Conservation (phyloP, 192 early-diverging fungal species). For the Mortierella antarctica region DNA sequence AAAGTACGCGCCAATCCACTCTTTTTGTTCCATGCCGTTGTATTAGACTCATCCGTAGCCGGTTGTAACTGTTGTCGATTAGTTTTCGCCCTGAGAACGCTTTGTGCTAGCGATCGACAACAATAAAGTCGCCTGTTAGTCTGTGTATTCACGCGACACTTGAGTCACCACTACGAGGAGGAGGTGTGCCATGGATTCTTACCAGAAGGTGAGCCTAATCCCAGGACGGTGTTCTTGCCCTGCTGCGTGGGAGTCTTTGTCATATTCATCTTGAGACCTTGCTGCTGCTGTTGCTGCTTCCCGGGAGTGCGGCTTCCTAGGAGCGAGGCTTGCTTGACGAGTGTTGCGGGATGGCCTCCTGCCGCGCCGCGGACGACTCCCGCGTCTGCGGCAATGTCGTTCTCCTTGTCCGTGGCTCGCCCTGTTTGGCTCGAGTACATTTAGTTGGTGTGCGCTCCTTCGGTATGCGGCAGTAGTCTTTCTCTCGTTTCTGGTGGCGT, state of each 20-base stretch:
- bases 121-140: no score
- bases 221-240: constrained; percentile 2
- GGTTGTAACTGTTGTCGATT: constrained; percentile 24
- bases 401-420: constrained; percentile 40
- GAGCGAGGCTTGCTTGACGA: constrained; percentile 15
- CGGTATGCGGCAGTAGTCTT: no score
- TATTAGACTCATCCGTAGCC: neutral
- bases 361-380: neutral
- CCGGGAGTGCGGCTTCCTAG: constrained; percentile 4
- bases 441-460: neutral
- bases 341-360: constrained; percentile 5
- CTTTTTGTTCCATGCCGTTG: constrained; percentile 9
- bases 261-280: constrained; percentile 7
- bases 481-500: no score
- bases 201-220: constrained; percentile 26
- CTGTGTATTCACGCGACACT: no score
- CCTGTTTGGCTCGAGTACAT: constrained; percentile 40
- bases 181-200: neutral
- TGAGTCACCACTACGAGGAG: neutral
- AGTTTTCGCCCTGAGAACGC: constrained; percentile 42
- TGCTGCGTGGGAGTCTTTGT: constrained; percentile 14
- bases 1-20: constrained; percentile 26
- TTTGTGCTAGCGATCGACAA: neutral
- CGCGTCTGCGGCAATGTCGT: constrained; percentile 24
- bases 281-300: constrained; percentile 1